Evolutionary conservation across 495 filamentous ascomycete species (phyloP), one percentile per base, ranked within the genome.

Genomic region (Penicillium canariense): DNA sequence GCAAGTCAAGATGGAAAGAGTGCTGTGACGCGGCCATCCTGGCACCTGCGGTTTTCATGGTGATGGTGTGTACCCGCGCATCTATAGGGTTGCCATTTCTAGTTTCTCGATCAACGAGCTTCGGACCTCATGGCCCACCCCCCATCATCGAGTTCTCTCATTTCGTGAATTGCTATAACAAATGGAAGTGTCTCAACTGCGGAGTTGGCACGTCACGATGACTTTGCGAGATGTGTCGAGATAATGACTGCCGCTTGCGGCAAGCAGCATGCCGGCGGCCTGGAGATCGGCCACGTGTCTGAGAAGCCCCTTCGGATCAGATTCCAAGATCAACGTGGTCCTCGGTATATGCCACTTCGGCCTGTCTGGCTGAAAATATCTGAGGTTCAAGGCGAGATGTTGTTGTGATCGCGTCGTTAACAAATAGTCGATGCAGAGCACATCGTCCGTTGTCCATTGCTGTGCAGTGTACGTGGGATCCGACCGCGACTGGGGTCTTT

Each of bases 231-330:
- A 25, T 27, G 32, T 23, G 31, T 9, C 10, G 50, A 15, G 12
- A 39, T 60, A 30, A 10, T 23, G 35, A 26, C 23, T 50, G 18
- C 58, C 39, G 58, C 44, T 56, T 61, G 49, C 58, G 54, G 54
- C 31, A 39, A 50, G n/a, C 15, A 23, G 5, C 11, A 52, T 32
- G 18, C 23, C 47, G 22, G n/a, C 43, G 11, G 22, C 22, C 30
- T 23, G 30, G 32, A 53, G 56, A 49, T 45, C 30, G 15, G 35
- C 45, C 58, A 56, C 54, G 49, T 50, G 53, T 45, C 22, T 31
- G 15, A 25, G 14, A 30, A 26, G 38, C 20, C 5, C 38, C 17
- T 15, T 40, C 20, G 9, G 11, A 42, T 25, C 11, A 12, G 1
- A 42, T 23, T 12, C n/a, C 22, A 22, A 42, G 38, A 42, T n/a